A percentile compares a stretch with the other conserved stretches of the same genome.
These are phyloP conservation scores for Azolla pinnata DNA, from an alignment of 75 land plant genomes.

Conservation along the genomic window DNA sequence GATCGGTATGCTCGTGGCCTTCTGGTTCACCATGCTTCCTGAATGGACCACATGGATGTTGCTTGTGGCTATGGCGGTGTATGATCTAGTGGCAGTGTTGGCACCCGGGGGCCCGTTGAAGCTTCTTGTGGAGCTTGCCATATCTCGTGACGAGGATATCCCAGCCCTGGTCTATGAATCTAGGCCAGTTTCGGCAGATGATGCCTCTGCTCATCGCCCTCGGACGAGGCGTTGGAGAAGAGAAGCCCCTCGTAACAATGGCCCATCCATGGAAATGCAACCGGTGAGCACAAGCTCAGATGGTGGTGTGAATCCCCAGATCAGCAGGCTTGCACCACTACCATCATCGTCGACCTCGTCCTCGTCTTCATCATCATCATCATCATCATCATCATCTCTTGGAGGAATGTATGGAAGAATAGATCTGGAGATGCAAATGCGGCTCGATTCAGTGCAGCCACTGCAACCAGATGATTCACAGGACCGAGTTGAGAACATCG, in stretches of 20 bases:
- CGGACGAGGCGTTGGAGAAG: no score
- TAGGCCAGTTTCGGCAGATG: slow-evolving; percentile 47
- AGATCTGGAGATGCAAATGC: no score
- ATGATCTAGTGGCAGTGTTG: slow-evolving; percentile 74
- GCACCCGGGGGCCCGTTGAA: slow-evolving; percentile 69
- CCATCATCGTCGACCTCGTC: no score
- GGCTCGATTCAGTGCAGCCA: no score
- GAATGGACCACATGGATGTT: slow-evolving; percentile 88
- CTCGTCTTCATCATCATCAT: no score
- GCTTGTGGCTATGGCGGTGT: slow-evolving; percentile 70
- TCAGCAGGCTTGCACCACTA: no score
- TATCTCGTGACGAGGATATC: slow-evolving; percentile 52
- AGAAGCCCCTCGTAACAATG: background rate
- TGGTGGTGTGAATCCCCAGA: no score
- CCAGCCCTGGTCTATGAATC: slow-evolving; percentile 78
- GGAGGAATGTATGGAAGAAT: no score
- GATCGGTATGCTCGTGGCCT: slow-evolving; percentile 54
- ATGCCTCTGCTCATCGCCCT: no score
- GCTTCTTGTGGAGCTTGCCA: slow-evolving; percentile 63
- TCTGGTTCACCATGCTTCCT: slow-evolving; percentile 59
- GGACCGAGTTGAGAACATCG: no score
- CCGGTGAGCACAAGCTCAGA: background rate
- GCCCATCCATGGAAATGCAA: background rate
- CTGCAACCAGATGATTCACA: no score
- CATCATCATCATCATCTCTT: no score